A percentile compares a stretch with the other conserved stretches of the same genome.
phyloP scores from a whole-genome alignment of 805 yeast genomes.

The Yarrowia phangngaensis region DNA sequence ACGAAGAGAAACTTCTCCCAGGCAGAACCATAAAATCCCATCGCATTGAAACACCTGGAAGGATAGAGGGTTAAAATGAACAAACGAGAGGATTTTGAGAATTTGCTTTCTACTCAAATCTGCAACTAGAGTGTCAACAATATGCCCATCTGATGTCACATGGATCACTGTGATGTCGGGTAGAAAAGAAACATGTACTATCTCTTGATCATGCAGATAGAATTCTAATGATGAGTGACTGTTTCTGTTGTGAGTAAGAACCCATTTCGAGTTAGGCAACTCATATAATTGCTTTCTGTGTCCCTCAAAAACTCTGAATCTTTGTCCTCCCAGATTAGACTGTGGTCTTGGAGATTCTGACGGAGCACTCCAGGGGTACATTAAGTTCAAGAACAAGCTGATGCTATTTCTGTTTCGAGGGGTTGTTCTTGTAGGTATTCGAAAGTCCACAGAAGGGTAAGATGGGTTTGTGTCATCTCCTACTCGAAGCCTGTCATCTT shows the following conservation, averaged over 20 bases:
- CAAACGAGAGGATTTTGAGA: conserved; percentile 12
- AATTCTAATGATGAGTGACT: conserved; percentile 3
- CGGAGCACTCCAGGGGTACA: conserved; percentile 14
- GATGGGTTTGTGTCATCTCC: background rate
- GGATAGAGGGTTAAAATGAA: conserved; percentile 10
- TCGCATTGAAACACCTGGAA: conserved; percentile 10
- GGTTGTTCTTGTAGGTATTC: too few relatives aligned
- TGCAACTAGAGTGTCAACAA: background rate
- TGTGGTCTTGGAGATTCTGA: too few relatives aligned
- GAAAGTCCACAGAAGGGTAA: conserved; percentile 1
- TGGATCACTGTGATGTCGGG: conserved; percentile 1
- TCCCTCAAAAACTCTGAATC: background rate
- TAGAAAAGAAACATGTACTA: conserved; percentile 5
- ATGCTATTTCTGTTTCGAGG: conserved; percentile 1
- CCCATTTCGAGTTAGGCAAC: conserved; percentile 1
- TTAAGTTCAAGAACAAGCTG: conserved; percentile 1
- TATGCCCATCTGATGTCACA: background rate
- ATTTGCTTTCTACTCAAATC: conserved; percentile 2
- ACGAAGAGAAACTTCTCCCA: conserved; percentile 10
- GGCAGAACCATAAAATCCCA: background rate
- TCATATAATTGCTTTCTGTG: conserved; percentile 8
- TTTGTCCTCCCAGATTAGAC: too few relatives aligned
- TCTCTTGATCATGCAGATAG: conserved; percentile 14
- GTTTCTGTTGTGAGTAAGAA: conserved; percentile 5
- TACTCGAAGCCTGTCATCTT: background rate